A percentile compares a stretch with the other conserved stretches of the same genome.
Evolutionary conservation across 108 stramenopile genomes (phyloP).

Genomic region (Mediolabrus comicus): DNA sequence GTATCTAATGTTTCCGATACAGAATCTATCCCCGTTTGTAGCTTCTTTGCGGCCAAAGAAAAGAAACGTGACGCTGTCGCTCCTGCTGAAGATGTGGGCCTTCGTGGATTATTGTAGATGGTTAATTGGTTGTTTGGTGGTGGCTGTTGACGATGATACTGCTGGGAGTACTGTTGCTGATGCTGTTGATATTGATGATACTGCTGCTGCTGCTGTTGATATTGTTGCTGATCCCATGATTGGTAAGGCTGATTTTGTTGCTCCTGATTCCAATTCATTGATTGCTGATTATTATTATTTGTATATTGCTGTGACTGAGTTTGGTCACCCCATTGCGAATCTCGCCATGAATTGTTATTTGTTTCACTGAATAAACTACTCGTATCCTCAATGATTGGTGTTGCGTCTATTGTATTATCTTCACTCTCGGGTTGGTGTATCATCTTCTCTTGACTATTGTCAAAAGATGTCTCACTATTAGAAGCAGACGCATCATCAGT

Average conservation of each 20-base stretch:
- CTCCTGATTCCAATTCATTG: not conserved
- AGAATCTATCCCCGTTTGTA: slow-evolving; percentile 36
- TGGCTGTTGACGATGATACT: not conserved
- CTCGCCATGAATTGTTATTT: not conserved
- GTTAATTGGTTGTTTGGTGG: slow-evolving; percentile 13
- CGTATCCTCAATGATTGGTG: not conserved
- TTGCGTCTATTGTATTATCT: not conserved
- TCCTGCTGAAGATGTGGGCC: not conserved
- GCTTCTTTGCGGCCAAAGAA: slow-evolving; percentile 21
- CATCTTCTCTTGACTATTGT: not conserved
- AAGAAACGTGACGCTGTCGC: slow-evolving; percentile 29
- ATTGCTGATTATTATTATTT: slow-evolving; percentile 5
- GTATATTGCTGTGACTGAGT: slow-evolving; percentile 6
- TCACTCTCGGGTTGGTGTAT: not conserved
- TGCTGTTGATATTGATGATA: slow-evolving; percentile 1
- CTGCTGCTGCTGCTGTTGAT: slow-evolving; percentile 1
- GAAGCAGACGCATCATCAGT: not conserved
- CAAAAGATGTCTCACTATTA: not conserved
- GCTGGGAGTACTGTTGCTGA: not conserved
- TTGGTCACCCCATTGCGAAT: not conserved
- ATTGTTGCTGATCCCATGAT: slow-evolving; percentile 1
- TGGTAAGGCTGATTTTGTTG: not conserved
- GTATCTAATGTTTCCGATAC: slow-evolving; percentile 40
- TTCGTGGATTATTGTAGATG: not conserved
- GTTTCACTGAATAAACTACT: not conserved